Percentiles rank a stretch among this genome's conserved stretches.
Conservation (phyloP, 2,329 filamentous ascomycete species). For the Hypocrella siamensis region DNA sequence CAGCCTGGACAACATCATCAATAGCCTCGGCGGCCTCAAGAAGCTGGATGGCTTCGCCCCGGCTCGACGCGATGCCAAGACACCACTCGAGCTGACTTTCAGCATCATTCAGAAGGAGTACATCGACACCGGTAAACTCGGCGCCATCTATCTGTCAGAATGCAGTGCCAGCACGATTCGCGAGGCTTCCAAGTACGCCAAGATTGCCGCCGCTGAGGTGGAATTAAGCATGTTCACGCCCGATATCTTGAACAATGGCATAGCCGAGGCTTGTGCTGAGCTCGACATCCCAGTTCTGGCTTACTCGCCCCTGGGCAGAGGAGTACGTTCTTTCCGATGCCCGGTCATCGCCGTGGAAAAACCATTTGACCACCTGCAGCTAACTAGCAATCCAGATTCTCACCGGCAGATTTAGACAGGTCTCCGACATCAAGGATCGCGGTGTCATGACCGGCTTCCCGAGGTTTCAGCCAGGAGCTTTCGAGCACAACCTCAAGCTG, state of each 20-base stretch:
- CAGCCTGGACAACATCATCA: conserved; percentile 41
- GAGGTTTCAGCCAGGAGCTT: conserved; percentile 46
- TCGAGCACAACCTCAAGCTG: conserved; percentile 48
- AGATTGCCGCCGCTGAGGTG: conserved; percentile 33
- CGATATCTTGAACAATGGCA: conserved; percentile 32
- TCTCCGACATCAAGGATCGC: conserved; percentile 9
- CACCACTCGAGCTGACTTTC: conserved; percentile 27
- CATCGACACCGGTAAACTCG: conserved; percentile 34
- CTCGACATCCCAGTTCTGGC: conserved; percentile 53
- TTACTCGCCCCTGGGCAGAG: conserved; percentile 29
- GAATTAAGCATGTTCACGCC: conserved; percentile 35
- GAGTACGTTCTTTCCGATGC: not conserved
- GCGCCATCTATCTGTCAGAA: conserved; percentile 36
- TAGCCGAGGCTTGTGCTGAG: conserved; percentile 41
- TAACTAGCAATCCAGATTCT: conserved; percentile 11
- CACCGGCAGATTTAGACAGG: conserved; percentile 11
- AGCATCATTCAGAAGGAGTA: conserved; percentile 28
- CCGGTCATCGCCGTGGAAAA: not conserved
- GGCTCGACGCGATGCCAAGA: conserved; percentile 37
- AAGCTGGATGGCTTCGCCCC: conserved; percentile 45
- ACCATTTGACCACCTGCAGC: not conserved
- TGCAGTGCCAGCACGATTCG: conserved; percentile 31
- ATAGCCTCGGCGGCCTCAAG: conserved; percentile 35
- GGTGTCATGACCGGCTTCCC: conserved; percentile 22
- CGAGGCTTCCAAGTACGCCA: conserved; percentile 26